Conservation (phyloP, 2,329 filamentous ascomycete species). For the Penicillium sp. region DNA sequence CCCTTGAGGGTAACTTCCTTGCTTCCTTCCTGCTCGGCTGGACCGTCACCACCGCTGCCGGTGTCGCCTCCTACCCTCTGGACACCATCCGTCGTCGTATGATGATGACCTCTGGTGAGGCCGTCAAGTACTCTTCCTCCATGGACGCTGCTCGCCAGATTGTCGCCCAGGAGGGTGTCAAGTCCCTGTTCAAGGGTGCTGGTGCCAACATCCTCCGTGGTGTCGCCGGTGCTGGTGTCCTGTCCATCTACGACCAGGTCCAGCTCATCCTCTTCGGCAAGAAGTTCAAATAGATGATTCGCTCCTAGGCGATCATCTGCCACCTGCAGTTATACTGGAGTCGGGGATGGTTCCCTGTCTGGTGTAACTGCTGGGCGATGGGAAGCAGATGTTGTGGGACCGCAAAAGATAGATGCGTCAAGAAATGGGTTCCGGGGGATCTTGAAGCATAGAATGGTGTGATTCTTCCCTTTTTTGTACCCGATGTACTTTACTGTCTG, state of each 20-base stretch:
- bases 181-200: constrained; percentile 99
- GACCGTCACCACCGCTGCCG: constrained; percentile 99
- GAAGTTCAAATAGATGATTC: constrained; percentile 72
- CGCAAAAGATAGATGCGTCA: constrained; percentile 46
- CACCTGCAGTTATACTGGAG: constrained; percentile 23
- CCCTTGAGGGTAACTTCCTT: constrained; percentile 96
- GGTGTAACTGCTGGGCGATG: constrained; percentile 27
- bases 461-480: constrained; percentile 42
- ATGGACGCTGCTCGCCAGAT: constrained; percentile 95
- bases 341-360: constrained; percentile 26
- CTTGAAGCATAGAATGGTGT: constrained; percentile 45
- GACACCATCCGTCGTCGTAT: constrained; percentile 99
- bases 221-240: constrained; percentile 99
- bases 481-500: constrained; percentile 49
- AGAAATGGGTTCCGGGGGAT: constrained; percentile 35
- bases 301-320: constrained; percentile 12
- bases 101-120: constrained; percentile 97
- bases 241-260: constrained; percentile 99
- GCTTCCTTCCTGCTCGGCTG: constrained; percentile 98
- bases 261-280: constrained; percentile 99
- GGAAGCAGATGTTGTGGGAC: constrained; percentile 30
- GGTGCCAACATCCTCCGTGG: constrained; percentile 99
- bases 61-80: constrained; percentile 99
- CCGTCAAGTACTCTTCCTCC: constrained; percentile 99
- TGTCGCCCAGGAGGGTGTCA: constrained; percentile 91